phyloP scores from a whole-genome alignment of 108 stramenopile species.

The Fragilariopsis cylindrus region DNA sequence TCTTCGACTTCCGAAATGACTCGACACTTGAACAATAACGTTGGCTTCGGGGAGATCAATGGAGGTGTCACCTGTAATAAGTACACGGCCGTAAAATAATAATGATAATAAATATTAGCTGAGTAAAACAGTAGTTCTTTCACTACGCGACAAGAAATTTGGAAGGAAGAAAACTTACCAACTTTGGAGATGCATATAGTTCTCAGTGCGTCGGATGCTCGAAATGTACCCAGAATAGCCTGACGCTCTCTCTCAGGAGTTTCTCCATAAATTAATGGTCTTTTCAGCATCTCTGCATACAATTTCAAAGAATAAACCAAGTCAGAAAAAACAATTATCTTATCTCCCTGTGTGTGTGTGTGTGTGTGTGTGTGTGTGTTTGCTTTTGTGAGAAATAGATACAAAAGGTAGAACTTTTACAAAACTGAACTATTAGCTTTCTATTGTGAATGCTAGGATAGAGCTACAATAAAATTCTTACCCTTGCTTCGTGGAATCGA shows the following conservation, averaged over 20 bases:
- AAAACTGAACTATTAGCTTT: no score
- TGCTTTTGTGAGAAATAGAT: constrained; percentile 9
- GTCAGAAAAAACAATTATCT: constrained; percentile 98
- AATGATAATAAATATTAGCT: no score
- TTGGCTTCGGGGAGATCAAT: constrained; percentile 99
- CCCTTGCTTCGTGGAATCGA: constrained; percentile 82
- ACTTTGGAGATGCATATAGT: constrained; percentile 96
- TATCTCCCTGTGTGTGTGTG: constrained; percentile 76
- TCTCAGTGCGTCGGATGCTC: constrained; percentile 81
- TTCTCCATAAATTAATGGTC: constrained; percentile 93
- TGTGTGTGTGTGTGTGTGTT: constrained; percentile 21
- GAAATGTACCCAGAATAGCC: constrained; percentile 90
- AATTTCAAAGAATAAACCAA: constrained; percentile 89
- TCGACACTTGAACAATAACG: constrained; percentile 99
- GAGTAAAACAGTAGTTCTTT: no score
- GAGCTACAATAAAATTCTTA: not conserved
- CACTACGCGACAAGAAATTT: no score
- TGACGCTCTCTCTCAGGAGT: constrained; percentile 94
- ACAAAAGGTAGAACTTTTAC: no score
- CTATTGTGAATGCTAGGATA: no score
- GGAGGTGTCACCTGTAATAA: constrained; percentile 71
- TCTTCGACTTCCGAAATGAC: constrained; percentile 96
- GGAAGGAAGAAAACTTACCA: constrained; percentile 35
- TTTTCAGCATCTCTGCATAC: constrained; percentile 85
- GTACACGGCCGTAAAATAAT: no score